Conservation (phyloP, 2,329 filamentous ascomycete genomes). For the Podosphaera fusca region DNA sequence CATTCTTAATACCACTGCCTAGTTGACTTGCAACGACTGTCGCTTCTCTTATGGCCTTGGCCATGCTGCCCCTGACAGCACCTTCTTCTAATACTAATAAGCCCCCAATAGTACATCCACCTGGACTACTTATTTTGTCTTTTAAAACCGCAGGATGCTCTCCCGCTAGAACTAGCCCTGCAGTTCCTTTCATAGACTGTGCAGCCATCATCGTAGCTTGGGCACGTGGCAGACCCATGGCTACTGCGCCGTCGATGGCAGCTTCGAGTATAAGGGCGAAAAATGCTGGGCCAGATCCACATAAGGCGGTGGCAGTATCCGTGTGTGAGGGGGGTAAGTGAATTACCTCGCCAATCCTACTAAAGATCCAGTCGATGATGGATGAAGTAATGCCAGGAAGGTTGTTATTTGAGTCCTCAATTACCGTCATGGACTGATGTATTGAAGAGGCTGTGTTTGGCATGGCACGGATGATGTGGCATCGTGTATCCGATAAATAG, state of each 20-base stretch:
- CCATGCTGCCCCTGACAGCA: slow-evolving; percentile 39
- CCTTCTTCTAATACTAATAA: slow-evolving; percentile 53
- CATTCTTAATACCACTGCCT: slow-evolving; percentile 20
- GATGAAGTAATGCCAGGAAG: slow-evolving; percentile 27
- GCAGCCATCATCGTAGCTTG: slow-evolving; percentile 55
- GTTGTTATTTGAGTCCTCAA: slow-evolving; percentile 37
- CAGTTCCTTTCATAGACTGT: slow-evolving; percentile 54
- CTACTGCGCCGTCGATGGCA: slow-evolving; percentile 53
- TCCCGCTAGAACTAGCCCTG: slow-evolving; percentile 40
- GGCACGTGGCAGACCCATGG: slow-evolving; percentile 50
- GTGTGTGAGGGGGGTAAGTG: slow-evolving; percentile 43
- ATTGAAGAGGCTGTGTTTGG: slow-evolving; percentile 67
- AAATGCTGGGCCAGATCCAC: slow-evolving; percentile 54
- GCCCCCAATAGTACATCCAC: slow-evolving; percentile 56
- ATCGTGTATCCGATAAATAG: slow-evolving; percentile 21
- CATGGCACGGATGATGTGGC: slow-evolving; percentile 54
- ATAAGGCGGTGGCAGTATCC: slow-evolving; percentile 52
- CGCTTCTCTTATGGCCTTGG: slow-evolving; percentile 46
- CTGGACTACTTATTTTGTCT: slow-evolving; percentile 57
- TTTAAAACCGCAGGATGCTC: slow-evolving; percentile 54
- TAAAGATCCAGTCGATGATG: slow-evolving; percentile 57
- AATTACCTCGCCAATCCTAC: slow-evolving; percentile 45
- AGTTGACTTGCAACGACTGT: slow-evolving; percentile 46
- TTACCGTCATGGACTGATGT: slow-evolving; percentile 62
- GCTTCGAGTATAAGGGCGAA: slow-evolving; percentile 55